Conservation (phyloP, 257 asterid genomes). For the Solanum bukasovii region DNA sequence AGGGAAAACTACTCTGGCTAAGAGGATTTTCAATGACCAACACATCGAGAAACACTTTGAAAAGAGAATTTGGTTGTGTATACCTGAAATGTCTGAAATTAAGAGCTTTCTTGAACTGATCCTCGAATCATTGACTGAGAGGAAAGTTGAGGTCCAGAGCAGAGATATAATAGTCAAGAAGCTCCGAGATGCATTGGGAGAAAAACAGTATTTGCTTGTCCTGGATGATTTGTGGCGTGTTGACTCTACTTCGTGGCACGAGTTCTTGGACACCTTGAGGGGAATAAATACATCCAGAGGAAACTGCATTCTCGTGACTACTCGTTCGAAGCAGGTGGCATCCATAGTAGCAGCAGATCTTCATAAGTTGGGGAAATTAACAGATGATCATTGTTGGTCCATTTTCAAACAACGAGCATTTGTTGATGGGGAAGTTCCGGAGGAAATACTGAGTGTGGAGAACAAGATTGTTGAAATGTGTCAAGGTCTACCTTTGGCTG, state of each 20-base stretch:
- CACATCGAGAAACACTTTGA: too few relatives aligned
- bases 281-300: too few relatives aligned
- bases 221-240: too few relatives aligned
- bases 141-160: neutral
- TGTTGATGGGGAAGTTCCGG: neutral
- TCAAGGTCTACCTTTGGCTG: conserved; percentile 13
- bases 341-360: too few relatives aligned
- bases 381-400: too few relatives aligned
- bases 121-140: neutral
- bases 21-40: too few relatives aligned
- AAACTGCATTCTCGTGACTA: too few relatives aligned
- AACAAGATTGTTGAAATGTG: conserved; percentile 1
- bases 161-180: conserved; percentile 2
- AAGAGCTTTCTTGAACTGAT: conserved; percentile 3
- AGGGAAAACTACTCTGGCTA: too few relatives aligned
- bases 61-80: neutral
- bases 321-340: too few relatives aligned
- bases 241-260: too few relatives aligned
- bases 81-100: conserved; percentile 10
- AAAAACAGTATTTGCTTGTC: neutral
- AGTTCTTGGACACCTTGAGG: too few relatives aligned
- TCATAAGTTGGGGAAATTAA: too few relatives aligned
- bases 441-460: neutral
- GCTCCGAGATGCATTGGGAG: neutral
- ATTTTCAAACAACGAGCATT: neutral